Evolutionary conservation across 2,329 filamentous ascomycete species (phyloP).

Genomic region (Lasiodiplodia gonubiensis): DNA sequence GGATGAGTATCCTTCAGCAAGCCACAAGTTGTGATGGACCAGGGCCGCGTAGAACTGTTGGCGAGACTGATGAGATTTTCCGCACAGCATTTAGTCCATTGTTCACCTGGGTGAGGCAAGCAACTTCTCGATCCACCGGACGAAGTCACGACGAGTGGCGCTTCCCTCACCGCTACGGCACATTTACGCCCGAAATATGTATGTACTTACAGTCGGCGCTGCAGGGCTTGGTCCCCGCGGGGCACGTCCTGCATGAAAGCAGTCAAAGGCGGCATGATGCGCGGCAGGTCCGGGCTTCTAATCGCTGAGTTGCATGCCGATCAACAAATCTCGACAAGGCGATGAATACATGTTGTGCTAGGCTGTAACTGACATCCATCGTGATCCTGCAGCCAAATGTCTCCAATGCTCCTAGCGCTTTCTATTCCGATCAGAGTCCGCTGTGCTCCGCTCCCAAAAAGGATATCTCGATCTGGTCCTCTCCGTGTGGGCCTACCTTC

Average conservation of each 20-base stretch:
- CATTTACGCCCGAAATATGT: background rate
- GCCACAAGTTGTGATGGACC: background rate
- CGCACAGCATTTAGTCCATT: background rate
- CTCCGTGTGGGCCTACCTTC: conserved; percentile 4
- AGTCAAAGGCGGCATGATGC: background rate
- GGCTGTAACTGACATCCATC: background rate
- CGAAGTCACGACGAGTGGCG: too few relatives aligned
- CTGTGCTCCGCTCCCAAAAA: conserved; percentile 6
- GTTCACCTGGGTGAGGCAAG: background rate
- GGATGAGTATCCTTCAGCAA: background rate
- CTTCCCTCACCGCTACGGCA: background rate
- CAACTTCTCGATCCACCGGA: too few relatives aligned
- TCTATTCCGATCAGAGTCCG: background rate
- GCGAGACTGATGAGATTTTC: background rate
- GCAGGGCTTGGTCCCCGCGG: background rate
- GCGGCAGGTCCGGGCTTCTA: conserved; percentile 12
- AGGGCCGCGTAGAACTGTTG: background rate
- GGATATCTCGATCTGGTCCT: conserved; percentile 1
- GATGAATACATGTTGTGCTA: conserved; percentile 10
- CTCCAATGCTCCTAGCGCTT: conserved; percentile 2
- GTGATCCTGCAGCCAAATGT: background rate
- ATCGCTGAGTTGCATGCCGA: background rate
- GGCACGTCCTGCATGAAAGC: background rate
- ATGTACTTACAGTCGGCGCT: background rate
- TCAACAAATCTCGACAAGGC: background rate